These are phyloP conservation scores for Hypsizygus marmoreus DNA, from an alignment of 768 basidiomycete species.

Conservation along the genomic window DNA sequence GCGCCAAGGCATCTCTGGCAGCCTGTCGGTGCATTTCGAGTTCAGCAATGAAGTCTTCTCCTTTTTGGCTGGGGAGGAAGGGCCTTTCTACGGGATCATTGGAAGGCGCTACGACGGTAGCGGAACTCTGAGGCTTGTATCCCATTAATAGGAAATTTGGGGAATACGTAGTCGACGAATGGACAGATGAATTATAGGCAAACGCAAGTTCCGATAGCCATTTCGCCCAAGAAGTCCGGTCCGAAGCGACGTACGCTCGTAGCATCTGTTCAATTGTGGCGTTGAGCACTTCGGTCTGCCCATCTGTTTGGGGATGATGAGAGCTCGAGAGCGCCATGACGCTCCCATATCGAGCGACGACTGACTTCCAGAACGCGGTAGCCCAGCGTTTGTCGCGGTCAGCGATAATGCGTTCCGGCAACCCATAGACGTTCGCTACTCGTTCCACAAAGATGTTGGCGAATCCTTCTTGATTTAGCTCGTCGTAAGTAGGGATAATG, in stretches of 20 bases:
- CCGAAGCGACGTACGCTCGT: too few species aligned
- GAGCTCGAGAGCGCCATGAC: constrained; percentile 27
- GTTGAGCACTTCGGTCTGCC: constrained; percentile 29
- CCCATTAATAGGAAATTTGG: not conserved
- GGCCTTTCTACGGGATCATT: not conserved
- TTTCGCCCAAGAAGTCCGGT: too few species aligned
- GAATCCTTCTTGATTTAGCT: constrained; percentile 20
- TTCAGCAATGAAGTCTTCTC: not conserved
- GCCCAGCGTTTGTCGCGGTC: constrained; percentile 22
- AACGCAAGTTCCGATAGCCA: too few species aligned
- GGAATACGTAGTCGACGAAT: not conserved
- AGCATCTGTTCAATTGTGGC: constrained; percentile 27
- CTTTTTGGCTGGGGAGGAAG: not conserved
- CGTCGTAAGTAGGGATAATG: constrained; percentile 16
- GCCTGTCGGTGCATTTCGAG: not conserved
- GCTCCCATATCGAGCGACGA: constrained; percentile 19
- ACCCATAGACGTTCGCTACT: constrained; percentile 21
- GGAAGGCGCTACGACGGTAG: not conserved
- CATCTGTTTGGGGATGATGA: too few species aligned
- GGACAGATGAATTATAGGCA: too few species aligned
- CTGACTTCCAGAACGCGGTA: constrained; percentile 27
- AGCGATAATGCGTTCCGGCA: constrained; percentile 21
- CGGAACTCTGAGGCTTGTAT: too few species aligned
- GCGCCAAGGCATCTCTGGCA: too few species aligned
- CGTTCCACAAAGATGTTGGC: constrained; percentile 23